Percentiles rank a stretch among this genome's conserved stretches.
Evolutionary conservation across 2,329 filamentous ascomycete genomes (phyloP).

Genomic region (Nemania bipapillata): DNA sequence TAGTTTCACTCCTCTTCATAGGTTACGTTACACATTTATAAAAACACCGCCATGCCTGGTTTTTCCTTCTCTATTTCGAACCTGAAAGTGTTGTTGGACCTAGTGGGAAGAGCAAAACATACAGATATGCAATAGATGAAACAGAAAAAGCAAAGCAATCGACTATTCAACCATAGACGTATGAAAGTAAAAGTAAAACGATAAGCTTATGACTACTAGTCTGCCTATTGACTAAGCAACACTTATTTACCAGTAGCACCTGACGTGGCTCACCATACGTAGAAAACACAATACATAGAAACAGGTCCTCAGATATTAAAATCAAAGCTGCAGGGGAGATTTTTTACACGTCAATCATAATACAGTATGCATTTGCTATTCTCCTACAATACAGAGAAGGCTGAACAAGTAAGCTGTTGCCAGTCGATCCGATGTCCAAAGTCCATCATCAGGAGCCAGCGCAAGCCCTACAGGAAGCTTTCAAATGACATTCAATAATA

Average conservation of each 20-base stretch:
- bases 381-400: slow-evolving; percentile 29
- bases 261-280: not conserved
- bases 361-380: slow-evolving; percentile 34
- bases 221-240: not conserved
- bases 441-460: not conserved
- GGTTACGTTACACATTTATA: too few species aligned
- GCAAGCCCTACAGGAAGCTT: slow-evolving; percentile 16
- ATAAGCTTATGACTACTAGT: too few species aligned
- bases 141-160: too few species aligned
- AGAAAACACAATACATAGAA: not conserved
- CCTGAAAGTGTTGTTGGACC: too few species aligned
- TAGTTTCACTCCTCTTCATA: too few species aligned
- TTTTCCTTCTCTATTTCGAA: too few species aligned
- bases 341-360: slow-evolving; percentile 22
- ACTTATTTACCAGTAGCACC: not conserved
- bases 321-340: not conserved
- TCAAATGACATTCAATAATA: slow-evolving; percentile 18
- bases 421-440: slow-evolving; percentile 26
- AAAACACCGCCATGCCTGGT: too few species aligned
- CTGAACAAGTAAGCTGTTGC: slow-evolving; percentile 20
- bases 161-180: too few species aligned
- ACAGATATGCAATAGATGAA: too few species aligned
- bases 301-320: not conserved
- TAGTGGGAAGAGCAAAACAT: too few species aligned
- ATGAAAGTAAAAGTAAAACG: too few species aligned